phyloP scores from a whole-genome alignment of 495 filamentous ascomycete genomes.

The Aspergillus saccharolyticus region DNA sequence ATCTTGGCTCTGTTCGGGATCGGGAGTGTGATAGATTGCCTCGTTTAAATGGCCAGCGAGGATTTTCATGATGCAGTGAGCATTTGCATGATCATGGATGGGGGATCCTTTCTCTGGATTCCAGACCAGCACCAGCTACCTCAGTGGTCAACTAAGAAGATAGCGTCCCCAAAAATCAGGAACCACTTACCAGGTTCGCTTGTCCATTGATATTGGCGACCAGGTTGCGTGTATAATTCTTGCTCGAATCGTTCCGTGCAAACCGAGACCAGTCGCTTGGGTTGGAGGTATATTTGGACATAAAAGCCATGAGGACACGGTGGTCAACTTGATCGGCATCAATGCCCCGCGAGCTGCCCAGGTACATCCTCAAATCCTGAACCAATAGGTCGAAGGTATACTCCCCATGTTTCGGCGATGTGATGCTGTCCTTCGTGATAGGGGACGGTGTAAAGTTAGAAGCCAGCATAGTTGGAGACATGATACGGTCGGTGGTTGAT shows the following conservation, averaged over 20 bases:
- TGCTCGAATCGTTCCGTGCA: conserved; percentile 32
- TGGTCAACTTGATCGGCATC: conserved; percentile 19
- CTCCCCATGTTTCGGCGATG: not conserved
- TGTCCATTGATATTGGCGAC: conserved; percentile 37
- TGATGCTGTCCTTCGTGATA: not conserved
- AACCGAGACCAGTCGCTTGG: conserved; percentile 31
- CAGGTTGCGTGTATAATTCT: conserved; percentile 36
- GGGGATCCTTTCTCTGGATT: conserved; percentile 73
- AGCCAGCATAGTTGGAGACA: not conserved
- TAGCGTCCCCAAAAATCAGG: not conserved
- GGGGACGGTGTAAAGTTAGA: not conserved
- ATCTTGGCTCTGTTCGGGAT: conserved; percentile 19
- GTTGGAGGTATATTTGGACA: conserved; percentile 29
- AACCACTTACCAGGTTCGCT: conserved; percentile 30
- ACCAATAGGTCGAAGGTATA: conserved; percentile 28
- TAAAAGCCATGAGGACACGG: conserved; percentile 21
- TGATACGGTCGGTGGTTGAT: not conserved
- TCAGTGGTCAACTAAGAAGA: not conserved
- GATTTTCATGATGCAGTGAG: conserved; percentile 65
- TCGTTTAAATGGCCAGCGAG: conserved; percentile 59
- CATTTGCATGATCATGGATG: conserved; percentile 82
- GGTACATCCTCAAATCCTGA: conserved; percentile 26
- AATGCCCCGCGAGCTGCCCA: conserved; percentile 28
- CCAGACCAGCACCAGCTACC: conserved; percentile 80
- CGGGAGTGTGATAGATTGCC: conserved; percentile 66